These are phyloP conservation scores for Xylaria longipes DNA, from an alignment of 495 filamentous ascomycete genomes.

Conservation along the genomic window DNA sequence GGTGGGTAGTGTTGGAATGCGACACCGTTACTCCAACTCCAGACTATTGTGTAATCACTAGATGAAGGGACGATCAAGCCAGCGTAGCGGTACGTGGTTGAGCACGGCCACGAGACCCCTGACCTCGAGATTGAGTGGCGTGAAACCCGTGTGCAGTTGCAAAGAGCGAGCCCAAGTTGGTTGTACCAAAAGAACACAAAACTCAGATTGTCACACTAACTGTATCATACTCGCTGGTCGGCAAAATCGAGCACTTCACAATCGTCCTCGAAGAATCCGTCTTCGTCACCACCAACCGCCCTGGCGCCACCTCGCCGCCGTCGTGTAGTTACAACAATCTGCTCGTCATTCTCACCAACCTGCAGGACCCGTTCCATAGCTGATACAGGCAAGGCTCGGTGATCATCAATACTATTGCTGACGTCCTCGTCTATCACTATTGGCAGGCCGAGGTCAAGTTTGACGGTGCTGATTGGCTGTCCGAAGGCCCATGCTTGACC, in stretches of 20 bases:
- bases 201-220: conserved; percentile 19
- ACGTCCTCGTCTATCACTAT: conserved; percentile 62
- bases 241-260: conserved; percentile 93
- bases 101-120: not conserved
- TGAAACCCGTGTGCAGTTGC: conserved; percentile 31
- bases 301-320: conserved; percentile 64
- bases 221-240: conserved; percentile 73
- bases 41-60: conserved; percentile 30
- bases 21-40: conserved; percentile 40
- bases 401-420: conserved; percentile 55
- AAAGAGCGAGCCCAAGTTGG: conserved; percentile 30
- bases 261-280: conserved; percentile 94
- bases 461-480: conserved; percentile 62
- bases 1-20: conserved; percentile 11
- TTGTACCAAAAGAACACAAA: conserved; percentile 29
- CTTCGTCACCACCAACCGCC: conserved; percentile 61
- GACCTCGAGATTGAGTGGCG: conserved; percentile 1
- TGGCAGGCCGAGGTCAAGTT: conserved; percentile 64
- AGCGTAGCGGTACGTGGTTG: conserved; percentile 18
- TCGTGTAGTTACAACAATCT: conserved; percentile 81
- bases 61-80: conserved; percentile 32
- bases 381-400: conserved; percentile 58
- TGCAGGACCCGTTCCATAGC: conserved; percentile 63
- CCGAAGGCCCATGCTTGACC: conserved; percentile 72
- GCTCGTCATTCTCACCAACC: conserved; percentile 71